phyloP scores from a whole-genome alignment of 2,329 filamentous ascomycete species.

The Fusarium drepaniforme region DNA sequence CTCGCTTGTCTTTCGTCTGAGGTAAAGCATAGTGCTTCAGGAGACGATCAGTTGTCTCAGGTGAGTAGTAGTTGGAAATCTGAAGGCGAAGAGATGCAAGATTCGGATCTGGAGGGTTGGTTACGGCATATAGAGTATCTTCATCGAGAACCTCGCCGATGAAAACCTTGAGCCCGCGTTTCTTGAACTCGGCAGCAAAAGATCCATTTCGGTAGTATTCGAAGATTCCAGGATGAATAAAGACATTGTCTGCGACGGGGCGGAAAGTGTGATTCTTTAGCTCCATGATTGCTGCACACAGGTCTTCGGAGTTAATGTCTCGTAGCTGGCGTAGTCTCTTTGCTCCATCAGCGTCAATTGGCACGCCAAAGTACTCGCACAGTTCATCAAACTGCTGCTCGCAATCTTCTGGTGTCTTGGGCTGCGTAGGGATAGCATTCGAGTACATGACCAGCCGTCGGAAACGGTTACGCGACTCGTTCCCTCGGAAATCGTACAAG shows the following conservation, averaged over 20 bases:
- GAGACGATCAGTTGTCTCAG: constrained; percentile 1
- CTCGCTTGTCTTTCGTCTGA: not conserved
- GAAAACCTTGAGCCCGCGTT: constrained; percentile 5
- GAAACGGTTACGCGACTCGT: not conserved
- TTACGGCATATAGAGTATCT: constrained; percentile 21
- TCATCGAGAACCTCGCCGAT: constrained; percentile 25
- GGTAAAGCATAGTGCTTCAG: constrained; percentile 12
- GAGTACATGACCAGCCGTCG: constrained; percentile 20
- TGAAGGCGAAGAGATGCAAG: constrained; percentile 12
- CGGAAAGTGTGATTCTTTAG: constrained; percentile 24
- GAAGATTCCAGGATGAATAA: constrained; percentile 18
- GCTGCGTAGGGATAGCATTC: constrained; percentile 24
- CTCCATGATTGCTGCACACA: constrained; percentile 16
- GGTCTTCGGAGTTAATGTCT: constrained; percentile 3
- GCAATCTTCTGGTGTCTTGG: constrained; percentile 13
- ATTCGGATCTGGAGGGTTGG: constrained; percentile 13
- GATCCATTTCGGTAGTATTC: constrained; percentile 17
- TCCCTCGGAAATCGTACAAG: constrained; percentile 15
- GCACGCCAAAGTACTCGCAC: constrained; percentile 11
- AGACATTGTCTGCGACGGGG: constrained; percentile 19
- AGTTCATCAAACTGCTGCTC: constrained; percentile 19
- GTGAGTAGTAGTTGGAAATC: constrained; percentile 22
- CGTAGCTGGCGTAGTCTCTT: constrained; percentile 6
- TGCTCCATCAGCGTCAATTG: not conserved
- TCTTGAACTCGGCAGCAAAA: constrained; percentile 29